Evolutionary conservation across 306 rosid species (phyloP), one percentile per base, ranked within the genome.

Genomic region (Fragaria vesca): DNA sequence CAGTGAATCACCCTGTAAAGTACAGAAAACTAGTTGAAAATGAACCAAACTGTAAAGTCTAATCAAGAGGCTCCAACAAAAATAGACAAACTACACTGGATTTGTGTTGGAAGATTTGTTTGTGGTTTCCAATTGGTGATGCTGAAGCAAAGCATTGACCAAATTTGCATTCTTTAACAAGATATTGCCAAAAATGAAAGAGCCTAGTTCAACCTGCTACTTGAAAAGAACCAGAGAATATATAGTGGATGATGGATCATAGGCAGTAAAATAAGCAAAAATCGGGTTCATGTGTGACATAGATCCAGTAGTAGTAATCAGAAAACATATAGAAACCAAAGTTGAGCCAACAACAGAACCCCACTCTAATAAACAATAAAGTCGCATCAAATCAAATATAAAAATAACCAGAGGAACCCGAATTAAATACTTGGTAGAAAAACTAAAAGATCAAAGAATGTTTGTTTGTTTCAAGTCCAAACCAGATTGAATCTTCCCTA

Each of bases 401-500:
- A 72, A 83, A 58, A 79, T 73, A 86, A 78, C n/a, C 4, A 61
- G 26, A 40, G 65, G 71, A 81, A 81, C 76, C 75, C 78, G 61
- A 74, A 81, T 46, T 60, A 38, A 54, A 76, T 69, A 61, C 71
- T 5, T 12, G 12, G 20, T 47, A 2, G 16, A 51, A 48, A 38
- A 48, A 17, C 43, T 2, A 43, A 69, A 71, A 79, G 36, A 43
- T 78, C 78, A 81, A 74, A 30, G 42, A 84, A 55, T 43, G 50
- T 80, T 60, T 66, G 66, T 63, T 30, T 63, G 71, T 36, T 66
- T 7, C 66, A 75, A 66, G 26, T 68, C 66, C 78, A 82, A 85
- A 88, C 82, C 75, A 85, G 76, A 78, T 6, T 78, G 60, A 77
- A 81, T 76, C 78, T 77, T 76, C 79, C 20, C 12, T 61, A 40